Evolutionary conservation across 192 early-diverging fungal genomes (phyloP).

Genomic region (Phlyctochytrium bullatum): DNA sequence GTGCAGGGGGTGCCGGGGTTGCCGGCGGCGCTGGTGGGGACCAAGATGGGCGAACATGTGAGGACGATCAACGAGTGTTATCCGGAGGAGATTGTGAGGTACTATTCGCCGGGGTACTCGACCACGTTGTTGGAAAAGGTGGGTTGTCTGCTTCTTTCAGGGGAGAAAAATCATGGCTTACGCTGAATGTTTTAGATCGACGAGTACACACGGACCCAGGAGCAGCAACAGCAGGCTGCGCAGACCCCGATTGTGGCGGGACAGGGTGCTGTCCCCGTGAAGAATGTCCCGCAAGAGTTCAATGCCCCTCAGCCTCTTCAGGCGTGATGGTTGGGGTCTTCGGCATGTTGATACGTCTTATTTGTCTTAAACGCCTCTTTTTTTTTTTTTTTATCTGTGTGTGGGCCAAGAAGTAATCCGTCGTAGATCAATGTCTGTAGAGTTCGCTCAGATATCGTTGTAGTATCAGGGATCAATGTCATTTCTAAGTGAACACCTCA

Average conservation of each 20-base stretch:
- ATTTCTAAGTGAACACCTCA: too few relatives aligned
- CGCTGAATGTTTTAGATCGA: conserved; percentile 39
- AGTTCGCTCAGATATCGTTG: too few relatives aligned
- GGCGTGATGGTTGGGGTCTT: background rate
- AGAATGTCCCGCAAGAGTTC: background rate
- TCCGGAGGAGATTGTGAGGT: conserved; percentile 62
- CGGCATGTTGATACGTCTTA: too few relatives aligned
- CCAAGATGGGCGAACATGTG: conserved; percentile 58
- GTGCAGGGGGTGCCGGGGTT: background rate
- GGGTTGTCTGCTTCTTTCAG: background rate
- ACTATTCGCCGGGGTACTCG: conserved; percentile 60
- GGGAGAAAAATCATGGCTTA: background rate
- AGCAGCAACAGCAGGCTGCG: conserved; percentile 18
- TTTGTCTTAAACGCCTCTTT: background rate
- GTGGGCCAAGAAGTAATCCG: too few relatives aligned
- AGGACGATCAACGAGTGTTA: conserved; percentile 58
- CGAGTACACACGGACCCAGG: conserved; percentile 44
- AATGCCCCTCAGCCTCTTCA: background rate
- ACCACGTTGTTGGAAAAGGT: conserved; percentile 54
- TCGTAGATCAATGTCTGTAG: too few relatives aligned
- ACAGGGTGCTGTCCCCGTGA: background rate
- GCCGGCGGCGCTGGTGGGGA: conserved; percentile 32
- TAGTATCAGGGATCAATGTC: too few relatives aligned
- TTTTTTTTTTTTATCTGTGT: background rate
- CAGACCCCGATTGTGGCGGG: background rate